Evolutionary conservation across 2,329 filamentous ascomycete species (phyloP), one percentile per base, ranked within the genome.

Genomic region (Verticillium isaacii): DNA sequence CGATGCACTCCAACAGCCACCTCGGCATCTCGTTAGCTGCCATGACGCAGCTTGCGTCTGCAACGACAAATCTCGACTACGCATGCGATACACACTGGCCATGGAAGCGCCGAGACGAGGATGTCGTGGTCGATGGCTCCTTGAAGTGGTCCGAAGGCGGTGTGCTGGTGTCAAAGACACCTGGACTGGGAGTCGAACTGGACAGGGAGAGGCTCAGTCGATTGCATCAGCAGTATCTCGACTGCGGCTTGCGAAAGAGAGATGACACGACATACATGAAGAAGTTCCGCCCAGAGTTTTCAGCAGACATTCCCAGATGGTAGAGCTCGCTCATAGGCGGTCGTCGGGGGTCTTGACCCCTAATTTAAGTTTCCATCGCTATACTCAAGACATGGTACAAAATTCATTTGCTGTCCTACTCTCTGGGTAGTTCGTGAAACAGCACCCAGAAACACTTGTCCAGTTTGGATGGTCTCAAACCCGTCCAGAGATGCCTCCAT

Each of bases 31-130:
- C 75, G 1, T 69, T 78, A 8, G 76, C 75, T 3, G 76, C 76
- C 41, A 78, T 78, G 76, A 78, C 76, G 0, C 77, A 78, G 58
- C 68, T 78, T 11, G 76, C 76, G 1, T 70, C 75, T 3, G 75
- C 76, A 15, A 78, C 76, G 0, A 67, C 69, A 0, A 78, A 78
- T 41, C 64, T 78, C 2, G 76, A 78, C 65, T 78, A 78, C 52
- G 76, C 76, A 0, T 78, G 77, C 57, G 77, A 78, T 58, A 78
- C 77, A 0, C 77, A 78, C 62, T 78, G 77, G 77, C 77, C 77
- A 7, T 79, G 77, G 77, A 78, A 78, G 67, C 74, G 72, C 3
- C 70, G 73, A 0, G 73, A 78, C 7, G 77, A 78, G 63, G 77
- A 78, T 57, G 75, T 78, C 5, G 67, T 78, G 55, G 62, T 73